Percentiles rank a stretch among this genome's conserved stretches.
Conservation (phyloP, 305 asterid genomes). For the Fraxinus paxiana region DNA sequence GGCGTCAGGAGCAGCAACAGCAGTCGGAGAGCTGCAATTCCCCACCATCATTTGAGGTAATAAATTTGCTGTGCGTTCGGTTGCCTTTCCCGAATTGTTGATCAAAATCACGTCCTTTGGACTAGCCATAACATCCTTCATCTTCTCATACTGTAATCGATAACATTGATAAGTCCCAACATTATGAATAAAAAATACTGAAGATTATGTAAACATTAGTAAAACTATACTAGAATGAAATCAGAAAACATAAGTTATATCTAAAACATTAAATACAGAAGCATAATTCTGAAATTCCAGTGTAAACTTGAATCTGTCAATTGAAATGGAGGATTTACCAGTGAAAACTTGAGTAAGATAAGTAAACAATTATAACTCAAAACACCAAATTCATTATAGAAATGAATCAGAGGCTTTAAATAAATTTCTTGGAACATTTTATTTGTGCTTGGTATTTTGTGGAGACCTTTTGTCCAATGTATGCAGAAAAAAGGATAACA, state of each 20-base stretch:
- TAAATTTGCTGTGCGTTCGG: conserved; percentile 10
- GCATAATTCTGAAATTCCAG: not conserved
- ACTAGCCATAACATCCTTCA: conserved; percentile 23
- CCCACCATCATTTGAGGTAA: conserved; percentile 6
- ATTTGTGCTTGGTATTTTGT: not conserved
- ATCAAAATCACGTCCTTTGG: conserved; percentile 28
- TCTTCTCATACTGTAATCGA: conserved; percentile 37
- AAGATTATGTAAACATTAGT: not conserved
- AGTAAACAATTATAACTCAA: not conserved
- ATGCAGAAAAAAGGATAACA: not conserved
- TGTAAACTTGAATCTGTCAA: too few relatives aligned
- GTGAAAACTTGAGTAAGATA: not conserved
- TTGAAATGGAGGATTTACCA: not conserved
- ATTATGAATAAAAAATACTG: not conserved
- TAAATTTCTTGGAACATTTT: not conserved
- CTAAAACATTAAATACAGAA: not conserved
- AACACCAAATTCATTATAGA: not conserved
- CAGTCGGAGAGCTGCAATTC: not conserved
- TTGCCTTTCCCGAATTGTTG: conserved; percentile 20
- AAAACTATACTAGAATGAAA: not conserved
- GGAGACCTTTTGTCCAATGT: not conserved
- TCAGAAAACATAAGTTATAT: not conserved
- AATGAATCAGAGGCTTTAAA: not conserved
- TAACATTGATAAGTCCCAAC: not conserved
- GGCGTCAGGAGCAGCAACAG: not conserved